Conservation (phyloP, 2,329 filamentous ascomycete genomes). For the Dactylella cylindrospora region DNA sequence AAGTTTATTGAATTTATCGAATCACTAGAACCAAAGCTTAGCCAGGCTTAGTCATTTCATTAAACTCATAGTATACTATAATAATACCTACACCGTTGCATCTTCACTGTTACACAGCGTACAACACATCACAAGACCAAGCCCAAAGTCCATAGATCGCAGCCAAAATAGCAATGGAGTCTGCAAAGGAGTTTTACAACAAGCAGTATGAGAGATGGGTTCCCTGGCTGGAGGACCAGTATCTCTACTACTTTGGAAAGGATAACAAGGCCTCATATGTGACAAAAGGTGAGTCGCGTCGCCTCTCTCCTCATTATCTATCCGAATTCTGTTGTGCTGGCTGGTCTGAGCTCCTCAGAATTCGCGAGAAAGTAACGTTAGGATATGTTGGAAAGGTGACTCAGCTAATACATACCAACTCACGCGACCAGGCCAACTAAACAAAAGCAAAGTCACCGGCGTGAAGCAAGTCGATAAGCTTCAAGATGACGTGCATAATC, state of each 20-base stretch:
- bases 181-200: conserved; percentile 67
- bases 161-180: conserved; percentile 56
- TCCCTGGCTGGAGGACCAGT: conserved; percentile 74
- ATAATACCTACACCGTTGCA: too few relatives aligned
- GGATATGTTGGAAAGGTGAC: too few relatives aligned
- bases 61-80: too few relatives aligned
- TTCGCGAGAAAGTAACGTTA: too few relatives aligned
- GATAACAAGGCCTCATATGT: conserved; percentile 75
- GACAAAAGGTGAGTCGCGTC: conserved; percentile 62
- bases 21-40: too few relatives aligned
- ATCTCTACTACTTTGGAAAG: conserved; percentile 71
- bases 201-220: conserved; percentile 73
- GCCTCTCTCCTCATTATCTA: too few relatives aligned
- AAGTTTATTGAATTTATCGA: too few relatives aligned
- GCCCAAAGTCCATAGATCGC: too few relatives aligned
- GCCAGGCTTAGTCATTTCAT: too few relatives aligned
- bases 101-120: too few relatives aligned
- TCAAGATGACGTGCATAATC: conserved; percentile 67
- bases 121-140: too few relatives aligned
- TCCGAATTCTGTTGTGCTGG: not conserved
- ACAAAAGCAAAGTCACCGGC: conserved; percentile 70
- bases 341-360: not conserved
- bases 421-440: conserved; percentile 61
- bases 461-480: conserved; percentile 67
- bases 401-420: conserved; percentile 6